Percentiles rank a stretch among this genome's conserved stretches.
Evolutionary conservation across 805 yeast species (phyloP).

Genomic region (Soucietia sequanensis): DNA sequence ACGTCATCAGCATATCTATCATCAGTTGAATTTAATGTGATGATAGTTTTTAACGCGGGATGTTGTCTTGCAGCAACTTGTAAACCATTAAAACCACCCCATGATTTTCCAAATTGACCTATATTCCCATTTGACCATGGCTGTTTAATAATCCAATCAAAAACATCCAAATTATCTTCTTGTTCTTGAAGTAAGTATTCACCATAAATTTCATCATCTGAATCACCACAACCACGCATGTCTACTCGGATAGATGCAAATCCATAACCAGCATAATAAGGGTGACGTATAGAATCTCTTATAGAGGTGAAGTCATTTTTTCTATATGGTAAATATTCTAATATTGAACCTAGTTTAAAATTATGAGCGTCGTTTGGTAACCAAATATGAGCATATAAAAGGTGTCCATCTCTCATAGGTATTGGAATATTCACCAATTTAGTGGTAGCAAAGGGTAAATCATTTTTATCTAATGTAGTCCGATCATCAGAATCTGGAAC

Average conservation of each 20-base stretch:
- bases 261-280: slow-evolving; percentile 47
- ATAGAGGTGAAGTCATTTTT: slow-evolving; percentile 44
- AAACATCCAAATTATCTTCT: slow-evolving; percentile 41
- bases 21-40: slow-evolving; percentile 47
- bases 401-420: slow-evolving; percentile 38
- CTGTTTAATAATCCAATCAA: slow-evolving; percentile 42
- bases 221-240: slow-evolving; percentile 46
- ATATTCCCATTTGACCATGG: slow-evolving; percentile 46
- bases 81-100: slow-evolving; percentile 50
- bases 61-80: slow-evolving; percentile 48
- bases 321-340: slow-evolving; percentile 47
- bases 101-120: slow-evolving; percentile 49
- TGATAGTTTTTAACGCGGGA: slow-evolving; percentile 43
- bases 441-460: slow-evolving; percentile 25
- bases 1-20: slow-evolving; percentile 49
- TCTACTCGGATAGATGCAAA: slow-evolving; percentile 45
- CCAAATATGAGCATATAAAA: slow-evolving; percentile 44
- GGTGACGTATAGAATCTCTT: slow-evolving; percentile 45
- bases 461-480: slow-evolving; percentile 16
- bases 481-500: slow-evolving; percentile 32
- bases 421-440: slow-evolving; percentile 36
- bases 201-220: slow-evolving; percentile 40
- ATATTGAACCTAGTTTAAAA: slow-evolving; percentile 33
- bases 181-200: slow-evolving; percentile 45
- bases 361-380: slow-evolving; percentile 33